A percentile compares a stretch with the other conserved stretches of the same genome.
Conservation (phyloP, 2,329 filamentous ascomycete genomes). For the Cladosporium sp. region DNA sequence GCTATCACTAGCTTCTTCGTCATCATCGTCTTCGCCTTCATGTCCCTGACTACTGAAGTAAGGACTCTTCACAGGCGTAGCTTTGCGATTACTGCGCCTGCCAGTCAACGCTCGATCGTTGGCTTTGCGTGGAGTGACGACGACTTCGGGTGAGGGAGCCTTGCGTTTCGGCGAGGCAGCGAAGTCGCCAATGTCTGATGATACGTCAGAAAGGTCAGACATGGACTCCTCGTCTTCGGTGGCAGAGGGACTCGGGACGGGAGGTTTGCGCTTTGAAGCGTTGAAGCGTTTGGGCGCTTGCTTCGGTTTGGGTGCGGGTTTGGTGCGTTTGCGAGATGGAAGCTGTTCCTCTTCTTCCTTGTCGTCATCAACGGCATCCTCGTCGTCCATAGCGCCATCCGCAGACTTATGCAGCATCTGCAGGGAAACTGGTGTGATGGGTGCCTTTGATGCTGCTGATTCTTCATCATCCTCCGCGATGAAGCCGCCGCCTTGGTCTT, state of each 20-base stretch:
- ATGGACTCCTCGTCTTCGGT: conserved; percentile 11
- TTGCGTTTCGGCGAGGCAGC: neutral
- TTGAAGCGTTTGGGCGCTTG: conserved; percentile 10
- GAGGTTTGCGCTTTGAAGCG: neutral
- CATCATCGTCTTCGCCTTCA: conserved; percentile 16
- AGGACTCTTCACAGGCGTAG: conserved; percentile 27
- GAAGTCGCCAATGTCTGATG: conserved; percentile 5
- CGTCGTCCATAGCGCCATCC: conserved; percentile 27
- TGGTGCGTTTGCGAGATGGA: neutral
- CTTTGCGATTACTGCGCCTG: conserved; percentile 19
- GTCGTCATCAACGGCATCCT: conserved; percentile 12
- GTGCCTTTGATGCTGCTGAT: conserved; percentile 14
- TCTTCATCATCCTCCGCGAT: conserved; percentile 35
- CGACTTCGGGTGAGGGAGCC: conserved; percentile 22
- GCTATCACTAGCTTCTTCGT: conserved; percentile 21
- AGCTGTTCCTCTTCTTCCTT: conserved; percentile 6
- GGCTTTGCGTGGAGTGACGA: conserved; percentile 21
- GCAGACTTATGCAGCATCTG: conserved; percentile 21
- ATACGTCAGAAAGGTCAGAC: conserved; percentile 7
- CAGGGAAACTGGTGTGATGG: conserved; percentile 24
- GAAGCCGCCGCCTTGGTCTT: conserved; percentile 32
- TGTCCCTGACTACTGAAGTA: conserved; percentile 23
- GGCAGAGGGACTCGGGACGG: neutral
- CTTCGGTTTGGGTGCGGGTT: conserved; percentile 2
- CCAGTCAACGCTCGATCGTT: neutral